Percentiles rank a stretch among this genome's conserved stretches.
phyloP scores from a whole-genome alignment of 2,329 filamentous ascomycete species.

The Epicoccum sorghinum region DNA sequence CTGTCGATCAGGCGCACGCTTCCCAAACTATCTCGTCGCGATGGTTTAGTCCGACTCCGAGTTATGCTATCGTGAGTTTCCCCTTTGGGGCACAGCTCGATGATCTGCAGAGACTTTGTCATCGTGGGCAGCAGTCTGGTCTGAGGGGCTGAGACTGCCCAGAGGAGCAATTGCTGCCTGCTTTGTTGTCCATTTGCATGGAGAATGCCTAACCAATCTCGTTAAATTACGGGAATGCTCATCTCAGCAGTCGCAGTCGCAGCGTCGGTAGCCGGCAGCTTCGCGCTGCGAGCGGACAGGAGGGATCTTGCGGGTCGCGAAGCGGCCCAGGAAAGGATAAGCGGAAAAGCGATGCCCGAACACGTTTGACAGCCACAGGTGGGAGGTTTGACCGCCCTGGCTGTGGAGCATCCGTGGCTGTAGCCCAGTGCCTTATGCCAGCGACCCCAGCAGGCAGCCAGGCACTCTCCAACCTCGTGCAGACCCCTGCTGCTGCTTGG shows the following conservation, averaged over 20 bases:
- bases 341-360: conserved; percentile 23
- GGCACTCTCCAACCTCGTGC: conserved; percentile 20
- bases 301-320: conserved; percentile 5
- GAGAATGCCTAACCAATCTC: conserved; percentile 4
- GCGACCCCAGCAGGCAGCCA: conserved; percentile 30
- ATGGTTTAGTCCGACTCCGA: conserved; percentile 17
- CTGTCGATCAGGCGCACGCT: conserved; percentile 12
- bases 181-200: background rate
- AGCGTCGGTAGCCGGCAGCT: conserved; percentile 12
- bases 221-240: conserved; percentile 10
- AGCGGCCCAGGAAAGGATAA: conserved; percentile 12
- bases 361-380: conserved; percentile 33
- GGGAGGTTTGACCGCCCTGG: conserved; percentile 33
- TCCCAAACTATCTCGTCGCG: conserved; percentile 4
- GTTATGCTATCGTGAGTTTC: conserved; percentile 5
- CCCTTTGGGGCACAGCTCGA: background rate
- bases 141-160: background rate
- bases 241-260: conserved; percentile 11
- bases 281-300: conserved; percentile 13
- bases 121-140: conserved; percentile 1
- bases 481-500: background rate
- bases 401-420: conserved; percentile 28
- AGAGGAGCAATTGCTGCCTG: conserved; percentile 5
- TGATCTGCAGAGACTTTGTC: conserved; percentile 8
- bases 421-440: conserved; percentile 30